A percentile compares a stretch with the other conserved stretches of the same genome.
Conservation (phyloP, 495 filamentous ascomycete species). For the Cercophora newfieldiana region DNA sequence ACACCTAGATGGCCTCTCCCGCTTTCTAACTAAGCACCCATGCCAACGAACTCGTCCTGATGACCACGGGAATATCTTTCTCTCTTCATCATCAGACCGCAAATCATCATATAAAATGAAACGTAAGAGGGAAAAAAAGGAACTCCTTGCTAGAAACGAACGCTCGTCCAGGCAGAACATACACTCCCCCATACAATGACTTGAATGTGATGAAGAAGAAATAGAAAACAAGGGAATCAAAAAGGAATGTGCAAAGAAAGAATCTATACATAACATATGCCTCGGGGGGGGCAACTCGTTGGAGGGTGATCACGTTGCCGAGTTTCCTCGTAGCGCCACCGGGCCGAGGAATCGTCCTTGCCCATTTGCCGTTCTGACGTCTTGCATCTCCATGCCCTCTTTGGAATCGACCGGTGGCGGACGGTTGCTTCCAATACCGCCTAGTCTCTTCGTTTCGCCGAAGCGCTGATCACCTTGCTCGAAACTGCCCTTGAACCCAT, state of each 20-base stretch:
- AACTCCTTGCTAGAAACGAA: neutral
- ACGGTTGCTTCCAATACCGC: neutral
- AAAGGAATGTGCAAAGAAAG: neutral
- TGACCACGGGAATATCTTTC: neutral
- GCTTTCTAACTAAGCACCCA: neutral
- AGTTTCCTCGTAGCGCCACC: conserved; percentile 20
- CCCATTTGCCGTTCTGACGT: conserved; percentile 27
- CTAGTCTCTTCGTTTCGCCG: conserved; percentile 31
- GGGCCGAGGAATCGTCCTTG: conserved; percentile 36
- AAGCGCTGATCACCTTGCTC: conserved; percentile 83
- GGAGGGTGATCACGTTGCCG: neutral
- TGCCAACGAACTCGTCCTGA: neutral
- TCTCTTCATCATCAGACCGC: neutral
- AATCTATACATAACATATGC: neutral
- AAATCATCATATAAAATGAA: neutral
- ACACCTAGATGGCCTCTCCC: neutral
- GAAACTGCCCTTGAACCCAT: conserved; percentile 79
- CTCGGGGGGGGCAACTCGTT: neutral
- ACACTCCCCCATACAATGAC: neutral
- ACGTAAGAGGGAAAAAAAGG: neutral
- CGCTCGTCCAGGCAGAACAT: neutral
- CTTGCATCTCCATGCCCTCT: conserved; percentile 49
- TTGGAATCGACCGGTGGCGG: conserved; percentile 21
- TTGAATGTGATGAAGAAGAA: neutral
- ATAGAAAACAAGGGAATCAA: neutral